Percentiles rank a stretch among this genome's conserved stretches.
Evolutionary conservation across 306 rosid genomes (phyloP).

Genomic region (Vigna nakashimae): DNA sequence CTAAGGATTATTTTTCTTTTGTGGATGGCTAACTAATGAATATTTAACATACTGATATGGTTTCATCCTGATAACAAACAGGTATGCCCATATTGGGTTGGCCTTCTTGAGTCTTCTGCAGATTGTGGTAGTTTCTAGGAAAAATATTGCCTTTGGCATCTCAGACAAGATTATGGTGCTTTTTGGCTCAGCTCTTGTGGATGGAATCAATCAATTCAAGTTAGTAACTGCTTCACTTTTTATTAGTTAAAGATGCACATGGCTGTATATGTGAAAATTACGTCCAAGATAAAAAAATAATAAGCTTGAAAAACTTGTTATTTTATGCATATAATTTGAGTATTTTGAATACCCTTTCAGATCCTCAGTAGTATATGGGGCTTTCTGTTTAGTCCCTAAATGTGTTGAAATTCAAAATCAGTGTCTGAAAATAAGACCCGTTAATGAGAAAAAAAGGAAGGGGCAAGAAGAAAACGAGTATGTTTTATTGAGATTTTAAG

Average conservation of each 20-base stretch:
- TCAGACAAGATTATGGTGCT: slow-evolving; percentile 76
- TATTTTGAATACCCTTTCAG: not conserved
- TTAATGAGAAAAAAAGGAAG: too few species aligned
- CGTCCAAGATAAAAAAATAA: not conserved
- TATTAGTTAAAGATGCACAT: slow-evolving; percentile 8
- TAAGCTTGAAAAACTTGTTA: slow-evolving; percentile 14
- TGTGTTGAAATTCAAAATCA: too few species aligned
- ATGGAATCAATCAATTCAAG: slow-evolving; percentile 85
- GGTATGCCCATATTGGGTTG: slow-evolving; percentile 75
- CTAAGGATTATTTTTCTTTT: slow-evolving; percentile 9
- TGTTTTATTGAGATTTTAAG: too few species aligned
- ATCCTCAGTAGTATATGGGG: too few species aligned
- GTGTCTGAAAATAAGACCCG: too few species aligned
- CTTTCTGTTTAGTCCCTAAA: too few species aligned
- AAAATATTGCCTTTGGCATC: slow-evolving; percentile 62
- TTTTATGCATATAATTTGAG: not conserved
- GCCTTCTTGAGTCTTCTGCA: slow-evolving; percentile 66
- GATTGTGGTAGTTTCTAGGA: slow-evolving; percentile 64
- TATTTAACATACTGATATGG: slow-evolving; percentile 37
- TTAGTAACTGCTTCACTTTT: slow-evolving; percentile 51
- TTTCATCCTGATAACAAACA: slow-evolving; percentile 54
- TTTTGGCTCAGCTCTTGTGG: slow-evolving; percentile 74
- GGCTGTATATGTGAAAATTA: slow-evolving; percentile 12
- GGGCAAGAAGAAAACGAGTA: too few species aligned
- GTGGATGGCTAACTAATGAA: slow-evolving; percentile 1